Conservation (phyloP, 495 filamentous ascomycete genomes). For the Penicillium coffeae region DNA sequence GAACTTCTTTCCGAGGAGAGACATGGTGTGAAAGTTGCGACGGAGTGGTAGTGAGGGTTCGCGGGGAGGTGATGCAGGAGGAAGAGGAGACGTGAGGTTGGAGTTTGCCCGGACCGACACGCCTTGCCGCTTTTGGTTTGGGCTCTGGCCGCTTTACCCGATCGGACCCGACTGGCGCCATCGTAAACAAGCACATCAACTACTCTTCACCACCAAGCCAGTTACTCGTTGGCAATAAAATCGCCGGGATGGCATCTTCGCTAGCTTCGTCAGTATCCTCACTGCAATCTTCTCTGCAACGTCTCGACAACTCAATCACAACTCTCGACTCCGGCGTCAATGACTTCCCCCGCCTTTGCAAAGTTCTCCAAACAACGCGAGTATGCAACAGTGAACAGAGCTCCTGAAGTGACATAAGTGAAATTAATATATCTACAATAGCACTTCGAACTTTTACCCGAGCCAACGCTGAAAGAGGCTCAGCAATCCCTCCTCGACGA, state of each 20-base stretch:
- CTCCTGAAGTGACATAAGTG: no score
- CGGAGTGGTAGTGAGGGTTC: conserved; percentile 30
- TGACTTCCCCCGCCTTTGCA: conserved; percentile 71
- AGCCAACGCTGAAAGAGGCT: conserved; percentile 61
- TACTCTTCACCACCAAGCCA: no score
- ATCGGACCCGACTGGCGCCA: conserved; percentile 19
- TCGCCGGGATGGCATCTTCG: conserved; percentile 49
- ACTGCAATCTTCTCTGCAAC: conserved; percentile 62
- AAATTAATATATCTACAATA: conserved; percentile 25
- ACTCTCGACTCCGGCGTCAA: conserved; percentile 68
- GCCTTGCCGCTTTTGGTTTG: conserved; percentile 31
- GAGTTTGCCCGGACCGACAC: conserved; percentile 32
- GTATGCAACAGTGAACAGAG: conserved; percentile 50
- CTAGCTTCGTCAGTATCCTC: conserved; percentile 65
- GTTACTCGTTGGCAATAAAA: background rate
- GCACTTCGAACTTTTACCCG: conserved; percentile 79
- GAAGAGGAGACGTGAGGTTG: conserved; percentile 39
- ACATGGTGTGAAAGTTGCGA: conserved; percentile 55
- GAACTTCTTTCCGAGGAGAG: conserved; percentile 90
- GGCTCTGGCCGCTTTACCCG: conserved; percentile 21
- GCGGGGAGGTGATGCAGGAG: conserved; percentile 26
- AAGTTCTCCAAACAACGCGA: conserved; percentile 66
- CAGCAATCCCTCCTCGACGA: conserved; percentile 67
- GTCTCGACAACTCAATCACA: conserved; percentile 70
- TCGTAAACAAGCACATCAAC: conserved; percentile 27